phyloP scores from a whole-genome alignment of 2,329 filamentous ascomycete species.

The Cladorrhinum sp. region DNA sequence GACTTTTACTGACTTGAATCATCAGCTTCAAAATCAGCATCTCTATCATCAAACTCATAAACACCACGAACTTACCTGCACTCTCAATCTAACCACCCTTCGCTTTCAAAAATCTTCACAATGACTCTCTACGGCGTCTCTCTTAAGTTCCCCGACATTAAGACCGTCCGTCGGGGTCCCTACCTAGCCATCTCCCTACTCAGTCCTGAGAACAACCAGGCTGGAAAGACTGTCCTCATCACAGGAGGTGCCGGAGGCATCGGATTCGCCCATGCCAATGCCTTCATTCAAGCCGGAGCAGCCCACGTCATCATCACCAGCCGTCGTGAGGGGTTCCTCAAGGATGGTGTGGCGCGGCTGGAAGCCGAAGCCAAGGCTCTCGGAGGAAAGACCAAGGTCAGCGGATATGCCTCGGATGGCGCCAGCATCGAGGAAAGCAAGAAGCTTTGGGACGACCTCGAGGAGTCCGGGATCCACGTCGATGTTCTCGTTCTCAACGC shows the following conservation, averaged over 20 bases:
- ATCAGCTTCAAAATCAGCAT: background rate
- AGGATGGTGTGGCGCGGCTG: constrained; percentile 16
- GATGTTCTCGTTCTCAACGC: constrained; percentile 38
- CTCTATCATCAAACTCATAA: background rate
- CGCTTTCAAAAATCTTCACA: background rate
- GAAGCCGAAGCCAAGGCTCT: constrained; percentile 7
- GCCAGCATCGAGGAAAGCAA: constrained; percentile 26
- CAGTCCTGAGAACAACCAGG: constrained; percentile 39
- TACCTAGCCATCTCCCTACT: constrained; percentile 39
- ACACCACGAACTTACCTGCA: background rate
- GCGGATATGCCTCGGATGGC: constrained; percentile 31
- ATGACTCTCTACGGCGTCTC: background rate
- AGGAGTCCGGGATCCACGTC: constrained; percentile 25
- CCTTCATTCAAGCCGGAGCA: constrained; percentile 45
- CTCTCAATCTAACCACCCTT: background rate
- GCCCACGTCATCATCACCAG: constrained; percentile 33
- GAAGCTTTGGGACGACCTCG: constrained; percentile 32
- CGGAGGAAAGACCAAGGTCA: constrained; percentile 30
- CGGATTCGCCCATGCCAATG: constrained; percentile 60
- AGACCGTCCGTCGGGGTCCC: constrained; percentile 32
- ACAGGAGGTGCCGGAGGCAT: constrained; percentile 66
- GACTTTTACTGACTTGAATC: background rate
- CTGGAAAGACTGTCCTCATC: constrained; percentile 57
- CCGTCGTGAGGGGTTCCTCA: constrained; percentile 28
- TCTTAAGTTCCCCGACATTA: constrained; percentile 25